Evolutionary conservation across 129 eudicot genomes (phyloP), one percentile per base, ranked within the genome.

Genomic region (Erigeron canadensis): DNA sequence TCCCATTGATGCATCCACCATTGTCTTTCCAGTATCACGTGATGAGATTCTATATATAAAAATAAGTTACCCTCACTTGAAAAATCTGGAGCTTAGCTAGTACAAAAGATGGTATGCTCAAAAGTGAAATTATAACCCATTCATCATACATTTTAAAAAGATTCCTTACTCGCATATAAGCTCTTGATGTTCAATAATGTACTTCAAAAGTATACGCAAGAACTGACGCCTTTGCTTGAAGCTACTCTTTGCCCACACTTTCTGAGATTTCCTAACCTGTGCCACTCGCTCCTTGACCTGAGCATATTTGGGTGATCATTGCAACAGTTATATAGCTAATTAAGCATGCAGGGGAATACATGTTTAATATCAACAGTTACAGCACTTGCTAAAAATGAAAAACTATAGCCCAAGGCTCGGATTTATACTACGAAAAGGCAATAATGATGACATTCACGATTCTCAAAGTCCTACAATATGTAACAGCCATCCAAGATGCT

Each of bases 211-310:
- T 67, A 94, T 86, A 78, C 98, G 88, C 40, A 94, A 81, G 66
- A 94, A 94, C 77, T 89, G 98, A 7, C 98, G 97, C 57, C 98
- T 87, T 94, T 89, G 97, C 82, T 94, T 94, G 82, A 94, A 94
- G 90, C 91, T 89, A 77, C 98, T 89, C 75, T 81, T 86, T 66
- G 90, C 97, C 98, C 98, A 94, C 56, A 84, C 84, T 71, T 78
- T 79, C 75, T 94, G 98, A 34, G 98, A 93, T 80, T 94, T 94
- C 75, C 97, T 89, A 75, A 93, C 95, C 66, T 84, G 98, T 55
- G 87, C 84, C 41, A 94, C 98, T 41, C 93, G 97, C 80, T 94
- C 98, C 79, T 76, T 81, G 12, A 94, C 98, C 98, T 94, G 79
- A 78, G 45, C 62, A 76, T 58, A 64, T 34, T 21, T 5, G 8